Base-by-base conservation (phyloP, 306 rosid species). In the Lagenaria siceraria region DNA sequence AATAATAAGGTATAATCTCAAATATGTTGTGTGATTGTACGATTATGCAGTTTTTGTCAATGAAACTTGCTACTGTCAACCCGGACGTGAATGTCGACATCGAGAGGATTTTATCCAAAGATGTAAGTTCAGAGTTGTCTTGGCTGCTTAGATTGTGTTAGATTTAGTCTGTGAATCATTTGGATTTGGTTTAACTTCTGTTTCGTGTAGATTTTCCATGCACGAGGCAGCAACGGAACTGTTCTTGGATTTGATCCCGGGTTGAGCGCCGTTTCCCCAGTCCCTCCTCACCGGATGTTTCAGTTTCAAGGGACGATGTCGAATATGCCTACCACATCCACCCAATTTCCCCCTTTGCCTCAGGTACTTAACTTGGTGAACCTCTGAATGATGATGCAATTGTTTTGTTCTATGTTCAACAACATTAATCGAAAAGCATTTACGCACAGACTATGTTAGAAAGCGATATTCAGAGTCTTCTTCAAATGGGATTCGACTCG, bases 11-110 rank as follows among this genome's bases (percentile, higher is more conserved):
- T 25, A 25, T 51, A 7, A 36, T 35, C 49, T 36, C 49, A 64
- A 66, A 66, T 40, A 66, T 40, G 33, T 66, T 31, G 38, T 75
- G 10, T 62, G 60, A 18, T 53, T 53, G 7, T 63, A 21, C 64
- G 72, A 12, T 75, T 66, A 61, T 86, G 85, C 94, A 96, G 99
- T 96, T 96, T 80, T 80, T 96, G 86, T 96, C 99, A 53, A 96
- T 92, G 99, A 96, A 96, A 85, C 98, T 96, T 22, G 96, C 99
- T 27, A 92, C 99, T 2, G 99, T 92, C 84, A 90, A 92, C 82
- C 98, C 98, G 3, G 99, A 96, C 80, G 68, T 92, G 84, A 91
- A 88, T 85, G 72, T 96, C 24, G 97, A 96, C 54, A 83, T 88
- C 19, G 99, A 96, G 10, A 76, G 96, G 83, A 84, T 92, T 82